phyloP scores from a whole-genome alignment of 2,329 filamentous ascomycete genomes.

The Westerdykella ornata region DNA sequence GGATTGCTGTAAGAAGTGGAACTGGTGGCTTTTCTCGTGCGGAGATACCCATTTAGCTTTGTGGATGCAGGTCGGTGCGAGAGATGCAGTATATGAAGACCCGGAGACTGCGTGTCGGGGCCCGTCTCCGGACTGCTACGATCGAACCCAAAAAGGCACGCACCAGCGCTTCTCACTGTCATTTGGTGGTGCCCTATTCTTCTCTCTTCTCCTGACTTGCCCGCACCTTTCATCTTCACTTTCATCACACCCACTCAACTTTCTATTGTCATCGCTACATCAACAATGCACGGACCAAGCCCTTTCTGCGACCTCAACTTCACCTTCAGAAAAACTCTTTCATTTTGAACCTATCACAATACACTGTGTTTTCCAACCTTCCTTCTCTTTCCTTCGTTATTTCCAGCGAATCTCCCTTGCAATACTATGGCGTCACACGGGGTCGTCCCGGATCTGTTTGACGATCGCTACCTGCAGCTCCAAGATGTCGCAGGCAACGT shows the following conservation, averaged over 20 bases:
- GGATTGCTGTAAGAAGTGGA: background rate
- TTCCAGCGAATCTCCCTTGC: background rate
- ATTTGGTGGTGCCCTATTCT: background rate
- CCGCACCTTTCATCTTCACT: background rate
- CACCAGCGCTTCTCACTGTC: background rate
- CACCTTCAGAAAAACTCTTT: background rate
- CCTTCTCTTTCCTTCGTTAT: background rate
- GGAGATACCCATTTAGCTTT: background rate
- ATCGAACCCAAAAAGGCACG: too few relatives aligned
- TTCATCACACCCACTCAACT: background rate
- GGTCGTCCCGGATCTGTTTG: slow-evolving; percentile 26
- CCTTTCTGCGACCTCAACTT: background rate
- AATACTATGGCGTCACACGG: slow-evolving; percentile 23
- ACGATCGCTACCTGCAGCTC: slow-evolving; percentile 25
- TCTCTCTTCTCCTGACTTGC: background rate
- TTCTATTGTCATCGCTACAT: background rate
- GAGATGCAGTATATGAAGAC: background rate
- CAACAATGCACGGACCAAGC: background rate
- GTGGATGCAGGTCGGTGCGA: background rate
- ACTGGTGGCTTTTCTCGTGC: background rate
- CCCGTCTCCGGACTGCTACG: too few relatives aligned
- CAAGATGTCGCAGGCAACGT: slow-evolving; percentile 29
- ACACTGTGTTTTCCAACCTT: background rate
- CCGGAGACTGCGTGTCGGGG: background rate
- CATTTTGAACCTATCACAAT: background rate